phyloP scores from a whole-genome alignment of 2,329 filamentous ascomycete species.

The Xylariaceae sp. region DNA sequence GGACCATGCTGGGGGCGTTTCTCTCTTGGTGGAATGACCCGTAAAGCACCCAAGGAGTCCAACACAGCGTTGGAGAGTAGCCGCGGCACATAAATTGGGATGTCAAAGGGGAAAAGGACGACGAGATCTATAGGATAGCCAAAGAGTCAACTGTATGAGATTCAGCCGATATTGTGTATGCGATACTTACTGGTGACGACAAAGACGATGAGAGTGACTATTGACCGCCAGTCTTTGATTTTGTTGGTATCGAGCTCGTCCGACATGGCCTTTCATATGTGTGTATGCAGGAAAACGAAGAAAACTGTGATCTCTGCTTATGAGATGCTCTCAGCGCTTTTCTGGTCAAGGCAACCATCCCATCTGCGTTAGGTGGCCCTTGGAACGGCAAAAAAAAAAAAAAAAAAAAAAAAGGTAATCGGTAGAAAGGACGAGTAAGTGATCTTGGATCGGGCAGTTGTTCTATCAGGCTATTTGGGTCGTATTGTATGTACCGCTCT shows the following conservation, averaged over 20 bases:
- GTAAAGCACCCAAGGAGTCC: conserved; percentile 45
- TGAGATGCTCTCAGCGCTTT: too few relatives aligned
- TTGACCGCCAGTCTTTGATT: conserved; percentile 69
- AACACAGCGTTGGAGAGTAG: conserved; percentile 48
- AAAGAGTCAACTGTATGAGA: conserved; percentile 4
- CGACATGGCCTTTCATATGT: conserved; percentile 20
- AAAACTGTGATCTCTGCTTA: not conserved
- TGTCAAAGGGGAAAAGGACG: conserved; percentile 69
- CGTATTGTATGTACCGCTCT: too few relatives aligned
- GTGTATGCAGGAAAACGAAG: too few relatives aligned
- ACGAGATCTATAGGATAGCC: conserved; percentile 57
- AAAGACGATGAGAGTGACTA: conserved; percentile 71
- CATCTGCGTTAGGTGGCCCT: too few relatives aligned
- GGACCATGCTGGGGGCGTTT: conserved; percentile 25
- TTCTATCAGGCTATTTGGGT: too few relatives aligned
- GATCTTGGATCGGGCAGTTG: too few relatives aligned
- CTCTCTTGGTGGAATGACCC: conserved; percentile 55
- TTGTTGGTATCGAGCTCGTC: conserved; percentile 50
- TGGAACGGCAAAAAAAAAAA: too few relatives aligned
- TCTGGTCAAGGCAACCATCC: not conserved
- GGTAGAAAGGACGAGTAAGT: too few relatives aligned
- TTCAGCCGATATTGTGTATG: not conserved
- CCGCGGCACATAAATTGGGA: conserved; percentile 64
- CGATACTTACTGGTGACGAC: conserved; percentile 66
- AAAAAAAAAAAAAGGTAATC: too few relatives aligned